A percentile compares a stretch with the other conserved stretches of the same genome.
These are phyloP conservation scores for Grigorovia jiainica DNA, from an alignment of 805 yeast genomes.

Conservation along the genomic window DNA sequence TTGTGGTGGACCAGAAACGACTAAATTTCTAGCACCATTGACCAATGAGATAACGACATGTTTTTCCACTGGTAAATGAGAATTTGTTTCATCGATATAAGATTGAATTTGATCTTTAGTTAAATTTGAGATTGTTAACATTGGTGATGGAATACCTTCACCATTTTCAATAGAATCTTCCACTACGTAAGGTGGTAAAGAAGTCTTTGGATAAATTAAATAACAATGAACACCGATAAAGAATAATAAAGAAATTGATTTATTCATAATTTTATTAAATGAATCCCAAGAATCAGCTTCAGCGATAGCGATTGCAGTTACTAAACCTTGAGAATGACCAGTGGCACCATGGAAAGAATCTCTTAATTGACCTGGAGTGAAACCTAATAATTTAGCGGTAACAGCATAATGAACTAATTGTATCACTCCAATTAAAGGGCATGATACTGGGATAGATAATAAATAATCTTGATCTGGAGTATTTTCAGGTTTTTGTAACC, in stretches of 20 bases:
- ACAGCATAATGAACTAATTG: conserved; percentile 90
- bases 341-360: conserved; percentile 62
- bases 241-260: conserved; percentile 78
- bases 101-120: conserved; percentile 68
- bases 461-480: conserved; percentile 88
- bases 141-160: conserved; percentile 96
- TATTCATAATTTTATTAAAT: conserved; percentile 59
- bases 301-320: conserved; percentile 87
- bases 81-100: conserved; percentile 78
- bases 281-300: conserved; percentile 77
- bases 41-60: conserved; percentile 84
- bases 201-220: conserved; percentile 84
- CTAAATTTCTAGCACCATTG: conserved; percentile 93
- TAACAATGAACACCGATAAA: conserved; percentile 90
- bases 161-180: conserved; percentile 88
- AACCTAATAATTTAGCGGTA: conserved; percentile 74
- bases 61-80: conserved; percentile 85
- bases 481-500: conserved; percentile 78
- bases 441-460: conserved; percentile 84
- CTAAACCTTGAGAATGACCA: conserved; percentile 87
- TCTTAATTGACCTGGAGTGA: conserved; percentile 83
- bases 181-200: conserved; percentile 85
- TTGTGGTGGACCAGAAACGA: conserved; percentile 96
- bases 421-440: conserved; percentile 95
- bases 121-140: conserved; percentile 90